Percentiles rank a stretch among this genome's conserved stretches.
These are phyloP conservation scores for Botrytis fragariae DNA, from an alignment of 2,329 filamentous ascomycete genomes.

Conservation along the genomic window DNA sequence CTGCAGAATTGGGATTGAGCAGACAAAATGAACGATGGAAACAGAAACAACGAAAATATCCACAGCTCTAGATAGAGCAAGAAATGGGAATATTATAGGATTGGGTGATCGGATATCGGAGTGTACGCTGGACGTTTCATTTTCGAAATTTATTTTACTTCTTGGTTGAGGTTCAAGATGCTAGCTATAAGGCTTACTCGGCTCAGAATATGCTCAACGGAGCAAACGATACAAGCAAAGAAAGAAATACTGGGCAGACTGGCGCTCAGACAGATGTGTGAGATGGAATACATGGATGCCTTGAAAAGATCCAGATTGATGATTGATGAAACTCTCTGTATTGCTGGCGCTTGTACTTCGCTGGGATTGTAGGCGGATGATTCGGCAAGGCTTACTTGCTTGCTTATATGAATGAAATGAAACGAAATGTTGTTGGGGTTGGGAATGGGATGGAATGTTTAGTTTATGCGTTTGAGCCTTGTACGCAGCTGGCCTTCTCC, in stretches of 20 bases:
- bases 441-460: background rate
- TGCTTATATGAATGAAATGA: constrained; percentile 5
- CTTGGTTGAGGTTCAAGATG: background rate
- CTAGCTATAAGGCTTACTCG: background rate
- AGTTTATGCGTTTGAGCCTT: constrained; percentile 3
- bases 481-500: constrained; percentile 7
- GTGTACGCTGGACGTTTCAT: constrained; percentile 34
- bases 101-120: constrained; percentile 15
- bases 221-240: background rate
- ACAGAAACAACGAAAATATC: background rate
- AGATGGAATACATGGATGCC: background rate
- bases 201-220: background rate
- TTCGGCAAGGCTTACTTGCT: background rate
- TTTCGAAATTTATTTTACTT: constrained; percentile 18
- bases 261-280: background rate
- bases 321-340: constrained; percentile 11
- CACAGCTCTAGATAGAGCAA: constrained; percentile 1
- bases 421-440: background rate
- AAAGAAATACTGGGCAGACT: background rate
- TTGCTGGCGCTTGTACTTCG: constrained; percentile 14
- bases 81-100: background rate
- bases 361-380: background rate
- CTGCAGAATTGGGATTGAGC: background rate
- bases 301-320: background rate
- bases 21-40: background rate